A percentile compares a stretch with the other conserved stretches of the same genome.
These are phyloP conservation scores for Agrostemma githago DNA, from an alignment of 148 eudicot species.

Conservation along the genomic window DNA sequence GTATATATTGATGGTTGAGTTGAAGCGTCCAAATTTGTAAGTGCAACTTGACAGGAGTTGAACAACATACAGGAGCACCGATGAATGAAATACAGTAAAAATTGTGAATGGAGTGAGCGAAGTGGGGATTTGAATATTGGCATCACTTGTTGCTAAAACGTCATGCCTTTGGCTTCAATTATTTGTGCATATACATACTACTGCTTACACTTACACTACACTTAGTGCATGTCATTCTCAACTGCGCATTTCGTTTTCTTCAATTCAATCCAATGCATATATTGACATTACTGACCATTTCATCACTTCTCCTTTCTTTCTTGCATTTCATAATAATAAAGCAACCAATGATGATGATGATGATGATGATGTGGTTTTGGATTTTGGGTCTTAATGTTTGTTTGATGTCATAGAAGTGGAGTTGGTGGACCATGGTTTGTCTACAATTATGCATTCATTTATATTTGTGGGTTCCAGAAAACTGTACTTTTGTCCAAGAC, in stretches of 20 bases:
- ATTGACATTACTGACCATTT: conserved; percentile 5
- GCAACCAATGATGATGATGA: not conserved
- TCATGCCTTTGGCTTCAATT: conserved; percentile 14
- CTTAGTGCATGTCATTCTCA: conserved; percentile 25
- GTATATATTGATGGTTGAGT: not conserved
- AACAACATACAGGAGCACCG: not conserved
- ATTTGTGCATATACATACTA: not conserved
- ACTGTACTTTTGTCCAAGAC: conserved; percentile 7
- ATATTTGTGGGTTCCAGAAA: conserved; percentile 6
- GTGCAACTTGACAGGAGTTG: conserved; percentile 1
- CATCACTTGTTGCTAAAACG: conserved; percentile 5
- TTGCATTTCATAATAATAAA: not conserved
- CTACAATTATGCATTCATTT: conserved; percentile 12
- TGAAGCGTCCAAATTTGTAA: not conserved
- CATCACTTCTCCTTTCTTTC: not conserved
- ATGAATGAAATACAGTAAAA: not conserved
- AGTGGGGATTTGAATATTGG: not conserved
- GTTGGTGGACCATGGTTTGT: conserved; percentile 5
- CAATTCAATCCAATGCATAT: not conserved
- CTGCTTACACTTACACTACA: no score
- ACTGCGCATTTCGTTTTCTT: conserved; percentile 8
- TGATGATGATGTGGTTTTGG: not conserved
- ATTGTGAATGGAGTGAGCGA: not conserved
- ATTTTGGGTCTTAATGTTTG: not conserved
- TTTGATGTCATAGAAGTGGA: conserved; percentile 14